Base-by-base conservation (phyloP, 805 yeast genomes). In the Metschnikowia drakensbergensis region DNA sequence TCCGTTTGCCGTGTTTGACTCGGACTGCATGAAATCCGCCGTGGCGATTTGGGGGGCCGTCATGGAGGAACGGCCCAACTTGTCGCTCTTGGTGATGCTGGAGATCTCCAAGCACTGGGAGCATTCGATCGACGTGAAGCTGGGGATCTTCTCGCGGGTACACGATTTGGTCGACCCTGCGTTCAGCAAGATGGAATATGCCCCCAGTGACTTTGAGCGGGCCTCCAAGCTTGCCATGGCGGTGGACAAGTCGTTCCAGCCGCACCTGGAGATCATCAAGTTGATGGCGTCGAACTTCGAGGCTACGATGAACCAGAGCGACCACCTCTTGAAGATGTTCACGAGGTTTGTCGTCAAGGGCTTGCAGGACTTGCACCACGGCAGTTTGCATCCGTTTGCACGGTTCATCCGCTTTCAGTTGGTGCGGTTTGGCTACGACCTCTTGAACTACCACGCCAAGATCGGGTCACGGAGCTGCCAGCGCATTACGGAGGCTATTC, bases 301-400 rank as follows among this genome's bases (percentile, higher is more conserved):
- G 63, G 89, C 96, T 0, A 78, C 89, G 1, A 67, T 82, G 63
- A 81, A 81, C 58, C 86, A 84, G 57, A 83, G 91, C 65, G 81
- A 77, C 46, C 88, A 84, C 54, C 67, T 86, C 30, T 67, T 88
- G 54, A 83, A 82, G 54, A 64, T 86, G 49, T 88, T 88, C 60
- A 84, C 91, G 0, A 68, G 82, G 29, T 73, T 85, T 45, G 71
- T 79, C 13, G 66, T 79, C 29, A 64, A 76, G 37, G 88, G 91
- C 0, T 70, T 91, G 55, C 60, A 63, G 10, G 69, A 72, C 37
- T 65, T 83, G 36, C 58, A 64, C 3, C 56, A 60, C 36, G 97
- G 94, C 3, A 86, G 96, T 57, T 66, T 77, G 42, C 97, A 92
- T 65, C 96, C 97, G 7, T 82, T 82, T 62, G 81, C 97, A 0